A percentile compares a stretch with the other conserved stretches of the same genome.
phyloP scores from a whole-genome alignment of 2,329 filamentous ascomycete species.

The Aspergillus tanneri region DNA sequence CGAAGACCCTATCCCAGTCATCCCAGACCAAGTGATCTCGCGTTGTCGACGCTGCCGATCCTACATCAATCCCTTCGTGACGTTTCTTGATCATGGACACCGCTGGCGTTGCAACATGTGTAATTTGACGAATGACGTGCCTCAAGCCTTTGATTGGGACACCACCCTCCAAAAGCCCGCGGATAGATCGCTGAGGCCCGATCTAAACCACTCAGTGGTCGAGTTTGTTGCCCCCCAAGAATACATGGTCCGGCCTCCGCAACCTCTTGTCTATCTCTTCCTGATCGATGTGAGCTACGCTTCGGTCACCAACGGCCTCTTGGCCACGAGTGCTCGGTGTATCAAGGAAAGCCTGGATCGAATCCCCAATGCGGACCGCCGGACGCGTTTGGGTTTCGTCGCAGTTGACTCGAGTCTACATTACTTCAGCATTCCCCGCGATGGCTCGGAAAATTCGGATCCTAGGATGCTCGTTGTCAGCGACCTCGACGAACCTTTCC shows the following conservation, averaged over 20 bases:
- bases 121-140: slow-evolving; percentile 96
- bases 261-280: slow-evolving; percentile 93
- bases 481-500: slow-evolving; percentile 92
- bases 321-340: slow-evolving; percentile 88
- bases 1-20: slow-evolving; percentile 85
- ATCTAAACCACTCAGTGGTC: slow-evolving; percentile 93
- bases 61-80: slow-evolving; percentile 97
- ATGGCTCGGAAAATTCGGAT: slow-evolving; percentile 79
- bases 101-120: slow-evolving; percentile 99
- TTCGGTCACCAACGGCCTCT: slow-evolving; percentile 81
- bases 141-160: slow-evolving; percentile 99
- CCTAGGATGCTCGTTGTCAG: slow-evolving; percentile 91
- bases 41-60: slow-evolving; percentile 92
- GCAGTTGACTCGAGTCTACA: slow-evolving; percentile 92
- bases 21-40: slow-evolving; percentile 96
- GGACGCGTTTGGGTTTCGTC: slow-evolving; percentile 90
- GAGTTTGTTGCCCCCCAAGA: slow-evolving; percentile 98
- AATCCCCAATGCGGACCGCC: slow-evolving; percentile 95
- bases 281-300: slow-evolving; percentile 92
- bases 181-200: slow-evolving; percentile 86
- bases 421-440: slow-evolving; percentile 92
- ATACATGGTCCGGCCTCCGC: slow-evolving; percentile 97
- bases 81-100: slow-evolving; percentile 94
- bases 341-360: slow-evolving; percentile 92
- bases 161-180: slow-evolving; percentile 84